Evolutionary conservation across 192 early-diverging fungal species (phyloP), one percentile per base, ranked within the genome.

Genomic region (Jimgerdemannia lactiflua): DNA sequence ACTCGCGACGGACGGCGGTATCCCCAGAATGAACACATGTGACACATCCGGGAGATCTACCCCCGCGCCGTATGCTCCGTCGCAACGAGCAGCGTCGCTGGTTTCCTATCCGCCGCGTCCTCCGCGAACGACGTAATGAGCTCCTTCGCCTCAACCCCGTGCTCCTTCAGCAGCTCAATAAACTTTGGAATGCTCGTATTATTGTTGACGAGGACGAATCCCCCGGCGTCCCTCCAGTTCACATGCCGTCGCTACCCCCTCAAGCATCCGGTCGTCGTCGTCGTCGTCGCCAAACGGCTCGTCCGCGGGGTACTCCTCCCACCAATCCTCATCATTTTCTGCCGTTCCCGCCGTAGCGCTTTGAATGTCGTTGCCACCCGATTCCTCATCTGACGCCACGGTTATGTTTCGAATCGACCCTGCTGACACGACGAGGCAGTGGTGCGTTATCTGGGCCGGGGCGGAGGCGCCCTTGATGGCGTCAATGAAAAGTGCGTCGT

Each of bases 1-100:
- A 69, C 89, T 91, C 4, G 87, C 82, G 29, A 86, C 78, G 0
- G 85, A 86, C 11, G 88, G 85, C 3, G 95, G 94, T 7, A 90
- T 74, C n/a, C 93, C 95, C 3, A 97, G 80, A 71, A 98, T 91
- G 43, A 94, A 91, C 4, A 98, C 94, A 78, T 95, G 90, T 3
- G 91, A 89, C 2, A 92, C 83, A 71, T 86, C 80, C 0, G 93
- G 93, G 39, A 98, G 75, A 81, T 98, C 97, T 6, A 98, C 76
- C 7, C 97, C 14, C 95, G 85, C 2, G 94, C 92, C 65, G 90
- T 90, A 59, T 86, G 86, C 75, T 96, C 95, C 0, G 88, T 91
- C 3, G 91, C 90, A 39, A 95, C 74, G 69, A 88, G 89, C 19
- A 93, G 73, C 4, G 72, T 78, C 4, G 65, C 29, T 29, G 29